Percentiles rank a stretch among this genome's conserved stretches.
Evolutionary conservation across 495 filamentous ascomycete species (phyloP).

Genomic region (Trichoderma reesei): DNA sequence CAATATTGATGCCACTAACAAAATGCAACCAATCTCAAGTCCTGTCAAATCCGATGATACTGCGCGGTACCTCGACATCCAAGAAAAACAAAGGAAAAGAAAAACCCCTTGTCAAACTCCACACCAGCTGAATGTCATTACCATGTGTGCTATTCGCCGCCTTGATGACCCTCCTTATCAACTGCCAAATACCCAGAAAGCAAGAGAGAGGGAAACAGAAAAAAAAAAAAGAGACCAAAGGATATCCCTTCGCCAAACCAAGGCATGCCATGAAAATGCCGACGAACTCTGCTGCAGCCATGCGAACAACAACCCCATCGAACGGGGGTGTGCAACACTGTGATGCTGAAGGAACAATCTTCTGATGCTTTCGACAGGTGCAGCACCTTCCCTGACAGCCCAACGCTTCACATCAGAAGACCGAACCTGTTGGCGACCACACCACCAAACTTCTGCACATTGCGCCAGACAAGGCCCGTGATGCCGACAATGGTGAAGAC

Average conservation of each 20-base stretch:
- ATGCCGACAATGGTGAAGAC: conserved; percentile 36
- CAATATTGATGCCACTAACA: background rate
- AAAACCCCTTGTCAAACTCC: background rate
- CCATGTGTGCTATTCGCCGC: background rate
- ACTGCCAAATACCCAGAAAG: background rate
- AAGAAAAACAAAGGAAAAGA: no score
- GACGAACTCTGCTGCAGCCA: background rate
- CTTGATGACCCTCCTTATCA: background rate
- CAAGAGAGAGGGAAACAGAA: no score
- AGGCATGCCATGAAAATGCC: background rate
- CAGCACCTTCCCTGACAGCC: background rate
- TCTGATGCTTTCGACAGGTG: background rate
- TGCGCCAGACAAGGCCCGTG: conserved; percentile 26
- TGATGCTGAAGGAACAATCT: background rate
- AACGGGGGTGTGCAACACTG: background rate
- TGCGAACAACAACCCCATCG: background rate
- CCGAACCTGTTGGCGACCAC: conserved; percentile 12
- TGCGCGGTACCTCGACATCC: background rate
- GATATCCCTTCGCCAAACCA: background rate
- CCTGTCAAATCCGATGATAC: background rate
- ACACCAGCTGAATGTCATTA: background rate
- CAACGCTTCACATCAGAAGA: background rate
- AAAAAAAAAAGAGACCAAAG: background rate
- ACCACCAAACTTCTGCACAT: conserved; percentile 19
- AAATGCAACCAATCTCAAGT: background rate